Evolutionary conservation across 2,329 filamentous ascomycete genomes (phyloP).

Genomic region (Talaromyces amestolkiae): DNA sequence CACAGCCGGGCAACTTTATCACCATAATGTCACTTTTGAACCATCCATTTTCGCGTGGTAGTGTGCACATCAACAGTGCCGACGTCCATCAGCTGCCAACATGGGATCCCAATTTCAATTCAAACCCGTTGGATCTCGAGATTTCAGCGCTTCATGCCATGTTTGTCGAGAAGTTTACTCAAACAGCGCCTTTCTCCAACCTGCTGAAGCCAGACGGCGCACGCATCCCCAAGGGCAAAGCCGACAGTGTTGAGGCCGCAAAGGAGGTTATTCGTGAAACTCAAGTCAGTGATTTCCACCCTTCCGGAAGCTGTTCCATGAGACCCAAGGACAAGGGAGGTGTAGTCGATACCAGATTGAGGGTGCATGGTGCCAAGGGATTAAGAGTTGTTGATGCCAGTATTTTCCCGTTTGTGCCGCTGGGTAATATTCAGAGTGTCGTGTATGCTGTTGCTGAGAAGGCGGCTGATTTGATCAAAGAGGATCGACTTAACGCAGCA

Average conservation of each 20-base stretch:
- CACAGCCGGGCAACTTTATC: conserved; percentile 15
- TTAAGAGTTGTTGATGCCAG: conserved; percentile 59
- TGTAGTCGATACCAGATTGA: conserved; percentile 32
- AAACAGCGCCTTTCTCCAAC: conserved; percentile 13
- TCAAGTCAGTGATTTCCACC: conserved; percentile 46
- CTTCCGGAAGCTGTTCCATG: conserved; percentile 35
- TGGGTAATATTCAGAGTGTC: conserved; percentile 37
- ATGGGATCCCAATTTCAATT: conserved; percentile 9
- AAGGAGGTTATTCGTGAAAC: conserved; percentile 44
- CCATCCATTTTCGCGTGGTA: conserved; percentile 19
- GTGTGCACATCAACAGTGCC: conserved; percentile 11
- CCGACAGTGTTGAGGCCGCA: conserved; percentile 18
- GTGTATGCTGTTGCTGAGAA: conserved; percentile 39
- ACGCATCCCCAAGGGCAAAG: conserved; percentile 7
- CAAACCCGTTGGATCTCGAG: conserved; percentile 14
- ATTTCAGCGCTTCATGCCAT: conserved; percentile 11
- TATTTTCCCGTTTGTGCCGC: conserved; percentile 35
- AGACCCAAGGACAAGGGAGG: conserved; percentile 29
- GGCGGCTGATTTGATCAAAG: conserved; percentile 35
- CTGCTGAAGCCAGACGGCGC: conserved; percentile 15
- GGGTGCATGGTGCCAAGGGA: conserved; percentile 31
- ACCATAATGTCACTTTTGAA: conserved; percentile 16
- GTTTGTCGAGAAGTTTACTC: conserved; percentile 15
- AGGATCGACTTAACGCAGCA: conserved; percentile 22
- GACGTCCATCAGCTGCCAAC: neutral